Percentiles rank a stretch among this genome's conserved stretches.
Conservation (phyloP, 2,329 filamentous ascomycete genomes). For the Aspergillus sp. region DNA sequence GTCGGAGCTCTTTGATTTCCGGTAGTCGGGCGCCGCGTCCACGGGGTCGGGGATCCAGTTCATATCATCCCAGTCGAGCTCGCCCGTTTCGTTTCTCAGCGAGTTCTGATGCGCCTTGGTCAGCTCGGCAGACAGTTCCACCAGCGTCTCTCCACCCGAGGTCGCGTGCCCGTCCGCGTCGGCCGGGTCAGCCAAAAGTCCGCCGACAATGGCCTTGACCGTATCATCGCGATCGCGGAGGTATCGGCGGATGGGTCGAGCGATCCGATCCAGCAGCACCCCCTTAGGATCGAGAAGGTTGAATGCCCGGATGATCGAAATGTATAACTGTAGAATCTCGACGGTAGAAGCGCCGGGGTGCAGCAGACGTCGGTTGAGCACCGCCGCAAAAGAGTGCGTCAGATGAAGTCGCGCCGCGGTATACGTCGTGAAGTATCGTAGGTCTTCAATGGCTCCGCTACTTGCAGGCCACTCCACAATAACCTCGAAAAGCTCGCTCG, state of each 20-base stretch:
- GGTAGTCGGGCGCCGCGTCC: constrained; percentile 90
- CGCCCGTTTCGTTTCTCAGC: constrained; percentile 54
- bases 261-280: constrained; percentile 65
- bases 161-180: constrained; percentile 35
- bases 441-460: constrained; percentile 59
- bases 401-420: constrained; percentile 56
- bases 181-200: constrained; percentile 57
- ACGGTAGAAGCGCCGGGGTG: constrained; percentile 66
- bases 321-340: constrained; percentile 67
- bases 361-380: constrained; percentile 55
- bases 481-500: constrained; percentile 60
- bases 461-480: constrained; percentile 62
- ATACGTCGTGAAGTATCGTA: constrained; percentile 57
- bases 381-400: constrained; percentile 54
- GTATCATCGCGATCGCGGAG: constrained; percentile 65
- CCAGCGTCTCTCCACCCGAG: constrained; percentile 42
- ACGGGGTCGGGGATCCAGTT: constrained; percentile 89
- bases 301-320: constrained; percentile 65
- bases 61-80: constrained; percentile 89
- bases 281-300: constrained; percentile 63
- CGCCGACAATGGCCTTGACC: constrained; percentile 63
- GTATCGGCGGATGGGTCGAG: constrained; percentile 63
- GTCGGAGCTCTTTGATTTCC: constrained; percentile 82
- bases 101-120: constrained; percentile 41
- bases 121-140: constrained; percentile 57